A percentile compares a stretch with the other conserved stretches of the same genome.
These are phyloP conservation scores for Amanita fuliginea DNA, from an alignment of 768 basidiomycete species.

Conservation along the genomic window DNA sequence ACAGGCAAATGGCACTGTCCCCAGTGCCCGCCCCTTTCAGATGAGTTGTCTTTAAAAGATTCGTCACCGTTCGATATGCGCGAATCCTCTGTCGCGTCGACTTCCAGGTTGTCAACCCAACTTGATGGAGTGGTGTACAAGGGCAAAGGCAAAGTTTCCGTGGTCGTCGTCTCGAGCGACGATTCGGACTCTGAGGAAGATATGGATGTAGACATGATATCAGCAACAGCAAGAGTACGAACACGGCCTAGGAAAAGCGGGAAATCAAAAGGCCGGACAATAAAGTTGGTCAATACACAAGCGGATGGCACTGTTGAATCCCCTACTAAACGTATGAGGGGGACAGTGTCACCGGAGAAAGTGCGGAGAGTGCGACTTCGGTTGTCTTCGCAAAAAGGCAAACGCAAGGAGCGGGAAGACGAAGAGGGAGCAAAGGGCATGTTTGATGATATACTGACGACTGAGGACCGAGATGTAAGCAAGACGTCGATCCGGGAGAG, in stretches of 20 bases:
- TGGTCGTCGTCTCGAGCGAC: conserved; percentile 13
- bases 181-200: conserved; percentile 22
- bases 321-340: conserved; percentile 34
- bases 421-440: conserved; percentile 46
- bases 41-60: conserved; percentile 8
- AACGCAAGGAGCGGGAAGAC: conserved; percentile 61
- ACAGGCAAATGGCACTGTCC: conserved; percentile 75
- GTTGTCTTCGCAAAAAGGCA: conserved; percentile 45
- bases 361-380: conserved; percentile 40
- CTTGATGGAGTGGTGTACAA: conserved; percentile 10
- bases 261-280: conserved; percentile 16
- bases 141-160: conserved; percentile 22
- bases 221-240: conserved; percentile 10
- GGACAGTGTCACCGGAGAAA: conserved; percentile 28
- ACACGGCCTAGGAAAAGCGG: conserved; percentile 13
- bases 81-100: conserved; percentile 33
- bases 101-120: conserved; percentile 16
- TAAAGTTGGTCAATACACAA: conserved; percentile 7
- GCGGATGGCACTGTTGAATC: conserved; percentile 17
- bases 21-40: conserved; percentile 31
- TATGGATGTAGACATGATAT: conserved; percentile 17
- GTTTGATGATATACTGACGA: conserved; percentile 74
- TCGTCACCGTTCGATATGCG: conserved; percentile 11
- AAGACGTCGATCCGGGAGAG: conserved; percentile 48
- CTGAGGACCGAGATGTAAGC: conserved; percentile 59